phyloP scores from a whole-genome alignment of 148 eudicot species.

The Rhododendron molle region DNA sequence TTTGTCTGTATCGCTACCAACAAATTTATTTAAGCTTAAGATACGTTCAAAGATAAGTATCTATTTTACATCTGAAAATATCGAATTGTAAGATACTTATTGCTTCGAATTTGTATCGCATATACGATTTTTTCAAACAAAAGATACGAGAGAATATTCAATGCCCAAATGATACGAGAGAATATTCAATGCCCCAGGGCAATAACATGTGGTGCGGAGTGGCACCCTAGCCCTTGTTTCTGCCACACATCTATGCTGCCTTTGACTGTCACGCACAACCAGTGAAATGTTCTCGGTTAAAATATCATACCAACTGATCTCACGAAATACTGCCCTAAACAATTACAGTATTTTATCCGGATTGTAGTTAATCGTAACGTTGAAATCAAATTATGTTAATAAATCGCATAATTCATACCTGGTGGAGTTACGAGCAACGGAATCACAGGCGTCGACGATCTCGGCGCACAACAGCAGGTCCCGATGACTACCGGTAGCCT shows the following conservation, averaged over 20 bases:
- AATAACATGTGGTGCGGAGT: neutral
- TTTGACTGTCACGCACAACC: neutral
- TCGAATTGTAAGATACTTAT: neutral
- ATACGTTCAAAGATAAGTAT: neutral
- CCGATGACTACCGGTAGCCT: constrained; percentile 38
- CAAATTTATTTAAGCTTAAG: neutral
- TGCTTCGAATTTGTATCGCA: neutral
- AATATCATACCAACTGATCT: neutral
- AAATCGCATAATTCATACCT: constrained; percentile 23
- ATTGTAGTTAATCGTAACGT: neutral
- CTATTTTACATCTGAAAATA: neutral
- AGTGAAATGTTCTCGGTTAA: neutral
- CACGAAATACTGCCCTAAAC: neutral
- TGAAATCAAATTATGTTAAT: neutral
- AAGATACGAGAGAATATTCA: neutral
- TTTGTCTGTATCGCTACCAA: neutral
- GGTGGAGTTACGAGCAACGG: constrained; percentile 21
- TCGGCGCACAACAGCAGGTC: constrained; percentile 48
- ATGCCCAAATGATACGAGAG: neutral
- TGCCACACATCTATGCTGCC: neutral
- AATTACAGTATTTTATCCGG: neutral
- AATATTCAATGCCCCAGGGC: neutral
- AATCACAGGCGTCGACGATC: constrained; percentile 44
- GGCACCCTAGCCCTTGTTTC: neutral
- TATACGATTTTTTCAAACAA: neutral